Base-by-base conservation (phyloP, 305 asterid species). In the Solanum hybrid region DNA sequence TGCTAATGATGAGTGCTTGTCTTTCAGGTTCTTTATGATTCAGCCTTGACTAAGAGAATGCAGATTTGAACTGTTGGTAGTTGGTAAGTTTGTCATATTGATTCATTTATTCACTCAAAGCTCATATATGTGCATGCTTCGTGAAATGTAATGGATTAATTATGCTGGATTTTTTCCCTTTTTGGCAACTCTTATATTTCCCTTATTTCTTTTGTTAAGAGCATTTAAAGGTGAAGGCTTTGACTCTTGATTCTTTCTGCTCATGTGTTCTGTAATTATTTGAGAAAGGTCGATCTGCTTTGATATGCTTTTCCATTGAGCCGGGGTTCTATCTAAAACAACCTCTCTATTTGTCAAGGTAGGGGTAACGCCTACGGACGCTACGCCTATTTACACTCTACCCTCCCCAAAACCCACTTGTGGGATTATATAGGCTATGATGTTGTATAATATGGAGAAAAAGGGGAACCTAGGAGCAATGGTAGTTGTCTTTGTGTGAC, bases 1-100 rank as follows among this genome's bases (percentile, higher is more conserved):
- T 6, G 75, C 40, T 51, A 84, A 84, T 51, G 87, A 42, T 84
- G 11, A 45, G 73, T 51, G 38, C n/a, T 84, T 45, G 17, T 5
- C 75, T 84, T 84, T 84, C 73, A 84, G 87, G 42, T 84, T 84
- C 87, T 84, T 19, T 84, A 51, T 19, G 87, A 51, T 84, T 45
- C 73, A 17, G 87, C 42, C 42, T 84, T 84, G 87, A 84, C 35
- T 5, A 84, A 17, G 87, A 19, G 87, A 84, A 84, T 84, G 75
- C 75, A 84, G 87, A 42, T 51, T 19, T 84, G 75, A 51, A 4
- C 40, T 3, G 29, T 31, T 84, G 29, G 42, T 84, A 29, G 31
- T 84, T 6, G 75, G 87, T 84, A 29, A 84, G 75, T 45, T 29
- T 84, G 29, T 31, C 40, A 14, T 45, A 27, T 81, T 64, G 9